A percentile compares a stretch with the other conserved stretches of the same genome.
phyloP scores from a whole-genome alignment of 495 filamentous ascomycete genomes.

The Ramalina intermedia region DNA sequence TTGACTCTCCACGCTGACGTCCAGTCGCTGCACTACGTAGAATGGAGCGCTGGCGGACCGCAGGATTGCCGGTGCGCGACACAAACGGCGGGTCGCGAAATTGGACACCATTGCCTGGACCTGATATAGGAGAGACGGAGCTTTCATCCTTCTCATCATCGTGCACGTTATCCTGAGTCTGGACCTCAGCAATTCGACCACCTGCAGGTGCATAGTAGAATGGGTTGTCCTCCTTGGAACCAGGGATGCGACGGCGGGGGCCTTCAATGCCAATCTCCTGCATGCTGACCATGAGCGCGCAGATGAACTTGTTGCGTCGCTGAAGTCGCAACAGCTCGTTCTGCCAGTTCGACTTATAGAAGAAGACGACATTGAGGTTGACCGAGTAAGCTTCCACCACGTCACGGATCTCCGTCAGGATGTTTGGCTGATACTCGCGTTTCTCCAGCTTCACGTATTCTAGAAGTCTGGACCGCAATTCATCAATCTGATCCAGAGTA shows the following conservation, averaged over 20 bases:
- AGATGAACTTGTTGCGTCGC: conserved; percentile 89
- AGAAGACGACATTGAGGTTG: conserved; percentile 90
- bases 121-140: background rate
- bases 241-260: conserved; percentile 61
- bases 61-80: conserved; percentile 11
- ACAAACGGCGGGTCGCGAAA: background rate
- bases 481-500: conserved; percentile 70
- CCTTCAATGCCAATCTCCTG: conserved; percentile 80
- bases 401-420: conserved; percentile 71
- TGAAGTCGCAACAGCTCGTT: conserved; percentile 84
- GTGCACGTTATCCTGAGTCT: background rate
- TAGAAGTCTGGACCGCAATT: conserved; percentile 66
- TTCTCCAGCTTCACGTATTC: conserved; percentile 78
- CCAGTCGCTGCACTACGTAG: conserved; percentile 33
- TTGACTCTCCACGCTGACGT: conserved; percentile 39
- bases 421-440: conserved; percentile 80
- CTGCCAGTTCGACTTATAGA: conserved; percentile 92
- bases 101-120: conserved; percentile 1
- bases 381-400: conserved; percentile 53
- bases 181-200: background rate
- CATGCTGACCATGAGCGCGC: conserved; percentile 78
- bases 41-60: conserved; percentile 33
- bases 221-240: conserved; percentile 43
- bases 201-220: conserved; percentile 38
- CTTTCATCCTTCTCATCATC: conserved; percentile 3